Base-by-base conservation (phyloP, 495 filamentous ascomycete species). In the Penicillium canariense region DNA sequence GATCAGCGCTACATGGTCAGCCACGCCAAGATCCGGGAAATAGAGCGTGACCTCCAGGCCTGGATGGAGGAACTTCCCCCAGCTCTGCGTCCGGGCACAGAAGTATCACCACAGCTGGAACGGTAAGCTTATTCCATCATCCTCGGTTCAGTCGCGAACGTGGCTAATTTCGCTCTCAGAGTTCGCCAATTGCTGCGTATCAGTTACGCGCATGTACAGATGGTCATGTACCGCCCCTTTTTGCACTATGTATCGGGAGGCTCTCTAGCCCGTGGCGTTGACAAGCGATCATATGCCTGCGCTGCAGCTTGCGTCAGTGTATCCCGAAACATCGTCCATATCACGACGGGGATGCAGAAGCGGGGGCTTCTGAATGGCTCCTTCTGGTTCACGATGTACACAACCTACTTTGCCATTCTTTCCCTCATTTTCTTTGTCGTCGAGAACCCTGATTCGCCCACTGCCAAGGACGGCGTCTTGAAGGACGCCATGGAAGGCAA, bases 311-410 rank as follows among this genome's bases (percentile, higher is more conserved):
- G 90, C 54, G 87, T 98, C 48, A 89, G 85, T 60, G 90, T 96
- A 2, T 91, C 91, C 17, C 84, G 94, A 23, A 97, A 96, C 62
- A 94, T 98, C 51, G 84, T 97, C 30, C 93, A 96, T 68, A 94
- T 96, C 53, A 89, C 88, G 2, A 84, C 83, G 25, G 88, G 94
- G 58, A 97, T 97, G 84, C 90, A 92, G 55, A 87, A 85, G 62
- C 80, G 85, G 58, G 86, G 85, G 0, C 77, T 95, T 10, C 80
- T 98, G 20, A 88, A 89, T 60, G 94, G 94, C 0, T 89, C 91
- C 0, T 96, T 92, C 72, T 98, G 94, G 94, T 97, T 96, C 61
- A 88, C 87, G 43, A 90, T 96, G 73, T 97, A 97, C 60, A 96
- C 94, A 2, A 89, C 90, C 12, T 97, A 96, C 72, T 97, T 96